Percentiles rank a stretch among this genome's conserved stretches.
These are phyloP conservation scores for Clonostachys solani DNA, from an alignment of 2,329 filamentous ascomycete species.

Conservation along the genomic window DNA sequence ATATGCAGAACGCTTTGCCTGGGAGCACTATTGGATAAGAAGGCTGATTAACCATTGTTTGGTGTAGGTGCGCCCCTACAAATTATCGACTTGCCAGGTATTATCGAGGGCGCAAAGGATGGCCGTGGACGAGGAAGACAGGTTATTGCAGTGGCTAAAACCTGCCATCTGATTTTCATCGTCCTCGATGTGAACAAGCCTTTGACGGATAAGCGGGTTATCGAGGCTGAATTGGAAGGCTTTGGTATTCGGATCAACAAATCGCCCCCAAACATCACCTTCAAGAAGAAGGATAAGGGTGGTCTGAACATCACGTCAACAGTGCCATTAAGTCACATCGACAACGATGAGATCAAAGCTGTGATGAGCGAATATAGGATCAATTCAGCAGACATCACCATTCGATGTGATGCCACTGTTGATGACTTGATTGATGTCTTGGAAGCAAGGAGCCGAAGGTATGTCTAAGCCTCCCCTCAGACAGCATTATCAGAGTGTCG, in stretches of 20 bases:
- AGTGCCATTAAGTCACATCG: constrained; percentile 85
- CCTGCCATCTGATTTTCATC: constrained; percentile 97
- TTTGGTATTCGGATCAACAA: constrained; percentile 99
- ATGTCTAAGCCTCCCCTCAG: constrained; percentile 1
- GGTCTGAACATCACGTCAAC: constrained; percentile 96
- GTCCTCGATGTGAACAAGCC: constrained; percentile 98
- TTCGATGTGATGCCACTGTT: constrained; percentile 94
- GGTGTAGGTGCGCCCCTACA: constrained; percentile 78
- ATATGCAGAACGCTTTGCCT: background rate
- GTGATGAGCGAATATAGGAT: constrained; percentile 98
- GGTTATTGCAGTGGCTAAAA: constrained; percentile 98
- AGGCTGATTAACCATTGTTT: background rate
- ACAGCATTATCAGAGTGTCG: background rate
- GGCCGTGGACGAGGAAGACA: constrained; percentile 96
- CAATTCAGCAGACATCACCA: constrained; percentile 93
- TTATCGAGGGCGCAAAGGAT: constrained; percentile 97
- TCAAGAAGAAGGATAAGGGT: constrained; percentile 99
- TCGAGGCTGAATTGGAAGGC: constrained; percentile 91
- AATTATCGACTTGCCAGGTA: constrained; percentile 97
- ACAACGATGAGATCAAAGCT: constrained; percentile 93
- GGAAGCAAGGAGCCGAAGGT: constrained; percentile 79
- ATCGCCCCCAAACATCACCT: constrained; percentile 94
- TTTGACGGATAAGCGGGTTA: constrained; percentile 91
- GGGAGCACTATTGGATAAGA: background rate
- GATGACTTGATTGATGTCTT: constrained; percentile 96